Base-by-base conservation (phyloP, 2,329 filamentous ascomycete species). In the Hirsutella thompsonii region DNA sequence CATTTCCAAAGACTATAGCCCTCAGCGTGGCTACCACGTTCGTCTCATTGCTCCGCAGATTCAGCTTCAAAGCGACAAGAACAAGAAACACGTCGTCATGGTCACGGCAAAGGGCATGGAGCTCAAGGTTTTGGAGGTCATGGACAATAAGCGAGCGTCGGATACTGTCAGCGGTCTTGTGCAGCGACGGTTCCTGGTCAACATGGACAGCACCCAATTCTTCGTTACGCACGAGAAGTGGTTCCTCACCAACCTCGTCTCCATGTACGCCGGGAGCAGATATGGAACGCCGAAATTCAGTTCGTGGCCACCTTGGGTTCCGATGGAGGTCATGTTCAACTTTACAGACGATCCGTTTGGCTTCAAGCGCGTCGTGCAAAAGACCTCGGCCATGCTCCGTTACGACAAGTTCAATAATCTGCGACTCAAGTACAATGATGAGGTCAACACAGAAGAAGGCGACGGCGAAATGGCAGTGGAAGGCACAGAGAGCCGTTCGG, bases 371-470 rank as follows among this genome's bases (percentile, higher is more conserved):
- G 89, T 98, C 23, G 89, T 99, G 10, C 87, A 96, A 58, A 90
- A 93, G 59, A 98, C 92, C 1, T 98, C 90, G 5, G 92, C 90
- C 19, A 89, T 83, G 66, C 70, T 98, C 50, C 80, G 90, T 44
- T 96, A 93, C 59, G 90, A 98, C 68, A 96, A 98, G 62, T 95
- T 90, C 77, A 99, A 99, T 59, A 90, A 87, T 13, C 71, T 98
- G 42, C 88, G 92, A 47, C 70, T 99, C 46, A 98, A 98, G 62
- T 95, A 94, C 62, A 94, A 94, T 47, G 90, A 96, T 49, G 87
- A 94, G 55, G 80, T 98, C 45, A 83, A 81, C 46, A 76, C 75
- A 20, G 74, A 77, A 14, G 78, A 77, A 10, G 66, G 63, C 5
- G 66, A 52, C 13, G 49, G 70, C 35, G 57, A 18, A 18, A 20